Evolutionary conservation across 257 asterid species (phyloP), one percentile per base, ranked within the genome.

Genomic region (Echites panduratus): DNA sequence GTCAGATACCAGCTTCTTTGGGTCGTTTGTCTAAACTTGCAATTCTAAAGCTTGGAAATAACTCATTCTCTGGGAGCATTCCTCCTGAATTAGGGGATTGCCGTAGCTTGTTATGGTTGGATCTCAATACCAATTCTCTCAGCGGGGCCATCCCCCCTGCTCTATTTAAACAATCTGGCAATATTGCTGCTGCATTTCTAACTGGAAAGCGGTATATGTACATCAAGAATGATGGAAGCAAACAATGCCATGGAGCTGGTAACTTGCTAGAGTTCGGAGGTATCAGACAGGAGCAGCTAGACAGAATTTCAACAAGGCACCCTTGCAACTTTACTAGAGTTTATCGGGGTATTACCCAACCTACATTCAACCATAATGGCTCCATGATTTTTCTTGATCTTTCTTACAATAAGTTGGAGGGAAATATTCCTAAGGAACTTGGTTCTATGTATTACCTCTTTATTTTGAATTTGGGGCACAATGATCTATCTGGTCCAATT

Each of bases 191-290:
- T 77, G 90, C 84, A 20, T 38, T 81, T 24, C 83, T 88, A 9
- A 91, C 97, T 0, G 94, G 96, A 26, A 94, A 89, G 78, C 77
- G 79, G 29, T 94, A 85, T 0, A 86, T 82, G 52, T 91, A 91
- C 52, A 88, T 93, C 71, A 91, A 82, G 87, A 91, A 89, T 54
- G 96, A 91, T 24, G 98, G 96, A 57, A 88, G 96, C 73, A 78
- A 78, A 75, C 81, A 85, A 76, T 93, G 98, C 80, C 96, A 91
- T 12, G 98, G 98, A 32, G 91, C 98, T 0, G 98, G 98, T 53
- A 91, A 91, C 82, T 79, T 94, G 87, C 95, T 94, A 1, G 98
- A 94, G 84, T 94, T 91, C 80, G 96, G 87, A n/a, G 98, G 97
- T 24, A 91, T 94, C 66, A 75, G 98, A 63, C 84, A 77, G 35